phyloP scores from a whole-genome alignment of 2,329 filamentous ascomycete species.

The Stachybotrys echinatus region DNA sequence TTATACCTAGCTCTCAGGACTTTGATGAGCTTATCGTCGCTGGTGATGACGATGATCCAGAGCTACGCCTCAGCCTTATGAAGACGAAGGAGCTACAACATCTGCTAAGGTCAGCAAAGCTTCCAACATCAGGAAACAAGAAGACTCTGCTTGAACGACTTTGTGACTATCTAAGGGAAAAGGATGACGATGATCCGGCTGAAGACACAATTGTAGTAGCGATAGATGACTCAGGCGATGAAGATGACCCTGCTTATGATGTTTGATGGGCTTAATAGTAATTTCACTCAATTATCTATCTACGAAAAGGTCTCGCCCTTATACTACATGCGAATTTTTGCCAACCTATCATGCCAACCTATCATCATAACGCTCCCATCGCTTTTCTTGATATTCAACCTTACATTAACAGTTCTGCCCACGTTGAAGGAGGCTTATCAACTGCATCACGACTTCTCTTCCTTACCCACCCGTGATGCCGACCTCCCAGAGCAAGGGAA shows the following conservation, averaged over 20 bases:
- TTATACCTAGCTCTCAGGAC: neutral
- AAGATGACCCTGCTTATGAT: neutral
- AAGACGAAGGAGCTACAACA: neutral
- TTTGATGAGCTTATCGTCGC: neutral
- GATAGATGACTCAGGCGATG: neutral
- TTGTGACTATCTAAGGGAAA: neutral
- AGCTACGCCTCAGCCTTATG: too few relatives aligned
- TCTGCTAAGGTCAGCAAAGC: neutral
- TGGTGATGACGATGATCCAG: neutral
- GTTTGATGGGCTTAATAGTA: neutral
- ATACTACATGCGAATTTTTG: neutral
- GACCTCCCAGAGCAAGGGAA: neutral
- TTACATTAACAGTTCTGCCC: neutral
- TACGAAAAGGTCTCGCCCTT: neutral
- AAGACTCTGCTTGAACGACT: neutral
- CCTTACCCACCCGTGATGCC: neutral
- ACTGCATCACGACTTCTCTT: neutral
- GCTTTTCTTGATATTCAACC: neutral
- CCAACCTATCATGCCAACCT: neutral
- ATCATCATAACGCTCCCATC: neutral
- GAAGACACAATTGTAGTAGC: neutral
- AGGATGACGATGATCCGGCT: neutral
- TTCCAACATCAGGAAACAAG: neutral
- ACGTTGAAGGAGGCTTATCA: neutral
- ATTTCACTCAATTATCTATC: neutral